Evolutionary conservation across 2,329 filamentous ascomycete species (phyloP), one percentile per base, ranked within the genome.

Genomic region (Aspergillus luchuensis): DNA sequence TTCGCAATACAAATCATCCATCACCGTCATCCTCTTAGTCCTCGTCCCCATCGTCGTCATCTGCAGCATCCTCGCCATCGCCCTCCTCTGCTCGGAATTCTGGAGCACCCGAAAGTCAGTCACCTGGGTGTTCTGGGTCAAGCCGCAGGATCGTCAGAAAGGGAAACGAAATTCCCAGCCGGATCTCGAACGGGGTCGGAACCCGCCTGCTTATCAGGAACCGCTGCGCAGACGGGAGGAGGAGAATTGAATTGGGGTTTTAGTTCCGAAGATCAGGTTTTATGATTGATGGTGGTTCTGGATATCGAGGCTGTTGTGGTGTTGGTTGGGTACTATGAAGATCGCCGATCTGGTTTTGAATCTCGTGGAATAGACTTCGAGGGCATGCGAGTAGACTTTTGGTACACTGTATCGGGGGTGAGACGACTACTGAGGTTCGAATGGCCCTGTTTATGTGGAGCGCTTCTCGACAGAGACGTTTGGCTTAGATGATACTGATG

Each of bases 11-110:
- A 76, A 72, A 66, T 77, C 69, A 58, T 70, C 72, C 58, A 69
- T 75, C 66, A 76, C 79, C 64, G 68, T 81, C 66, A 72, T 80
- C 60, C 76, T 76, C 59, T 71, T 83, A 63, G 73, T 82, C 59
- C 69, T 82, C 50, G 76, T 83, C 57, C 80, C 81, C 43, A 81
- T 83, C 61, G 67, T 77, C 58, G 72, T 82, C 39, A 74, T 81
- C 49, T 73, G 79, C 41, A 69, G 69, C 57, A 66, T 74, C 39
- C 68, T 80, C 39, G 70, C 74, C 56, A 57, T 78, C n/a, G 70
- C 76, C 41, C 64, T 82, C 52, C 69, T 67, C 10, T 78, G 75
- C 60, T 74, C 76, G 7, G 74, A 76, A 41, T 74, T 71, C 64
- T 79, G 75, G 68, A 61, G 59, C 13, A 56, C 53, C 10, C 17